These are phyloP conservation scores for Pachyrhizus erosus DNA, from an alignment of 306 rosid species.

Conservation along the genomic window DNA sequence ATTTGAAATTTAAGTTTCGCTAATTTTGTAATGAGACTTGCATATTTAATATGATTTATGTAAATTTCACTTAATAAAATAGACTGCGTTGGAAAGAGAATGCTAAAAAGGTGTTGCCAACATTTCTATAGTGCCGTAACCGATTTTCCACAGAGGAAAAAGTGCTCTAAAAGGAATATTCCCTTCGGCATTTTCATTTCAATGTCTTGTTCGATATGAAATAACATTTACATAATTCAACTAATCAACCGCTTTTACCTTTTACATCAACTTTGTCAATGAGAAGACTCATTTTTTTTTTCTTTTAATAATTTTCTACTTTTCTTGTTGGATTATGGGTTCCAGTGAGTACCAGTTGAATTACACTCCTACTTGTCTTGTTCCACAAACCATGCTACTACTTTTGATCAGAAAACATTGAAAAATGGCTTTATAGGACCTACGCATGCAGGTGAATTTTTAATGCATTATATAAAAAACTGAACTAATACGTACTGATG, in stretches of 20 bases:
- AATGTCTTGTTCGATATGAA: background rate
- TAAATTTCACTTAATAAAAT: no score
- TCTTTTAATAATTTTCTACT: background rate
- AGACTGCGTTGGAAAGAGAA: no score
- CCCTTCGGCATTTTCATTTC: background rate
- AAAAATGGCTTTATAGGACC: constrained; percentile 12
- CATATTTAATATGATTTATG: no score
- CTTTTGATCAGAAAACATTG: background rate
- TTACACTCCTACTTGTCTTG: background rate
- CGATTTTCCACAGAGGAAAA: no score
- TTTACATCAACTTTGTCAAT: background rate
- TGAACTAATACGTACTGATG: background rate
- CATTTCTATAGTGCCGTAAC: background rate
- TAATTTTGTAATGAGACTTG: no score
- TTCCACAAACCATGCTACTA: background rate
- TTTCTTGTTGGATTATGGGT: background rate
- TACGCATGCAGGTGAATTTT: constrained; percentile 1
- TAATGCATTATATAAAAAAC: background rate
- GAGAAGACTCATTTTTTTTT: background rate
- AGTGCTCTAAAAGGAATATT: no score
- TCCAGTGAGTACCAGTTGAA: background rate
- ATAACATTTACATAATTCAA: background rate
- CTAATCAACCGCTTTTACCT: background rate
- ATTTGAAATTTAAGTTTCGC: no score
- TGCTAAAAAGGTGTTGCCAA: no score